Base-by-base conservation (phyloP, 164 flowering plant genomes). In the Protea cynaroides region DNA sequence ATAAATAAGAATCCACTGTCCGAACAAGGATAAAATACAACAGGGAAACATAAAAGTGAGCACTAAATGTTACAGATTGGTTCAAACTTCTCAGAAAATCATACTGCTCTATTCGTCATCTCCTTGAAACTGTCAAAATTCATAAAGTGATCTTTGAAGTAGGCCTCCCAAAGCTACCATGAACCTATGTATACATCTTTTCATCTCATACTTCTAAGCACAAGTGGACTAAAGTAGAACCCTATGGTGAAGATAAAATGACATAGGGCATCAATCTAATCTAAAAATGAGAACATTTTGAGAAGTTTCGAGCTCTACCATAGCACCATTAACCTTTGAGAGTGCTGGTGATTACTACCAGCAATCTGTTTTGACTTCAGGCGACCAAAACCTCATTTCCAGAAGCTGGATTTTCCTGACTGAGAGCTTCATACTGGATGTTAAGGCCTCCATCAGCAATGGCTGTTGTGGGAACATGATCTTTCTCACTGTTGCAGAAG, bases 381-480 rank as follows among this genome's bases (percentile, higher is more conserved):
- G 55, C 10, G 46, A 56, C 60, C 9, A 14, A 11, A 15, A 49
- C 15, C 60, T 73, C 74, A 23, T 50, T 60, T 67, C 72, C 65
- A 50, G 75, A 58, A 43, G 58, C 67, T 59, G 56, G 61, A 62
- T 52, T 75, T 59, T 78, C 86, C 25, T 71, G 74, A 54, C 57
- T 64, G 38, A 85, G 80, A 37, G 57, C 62, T 71, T 78, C 75
- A 70, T 85, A 83, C n/a, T 72, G 65, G 18, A 56, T 59, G 51
- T 25, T 15, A 12, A 25, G 56, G 46, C 73, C 68, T 24, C 62
- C 76, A 65, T 70, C 64, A 36, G 60, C 76, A 17, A 56, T 19
- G 57, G 68, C 43, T 36, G 68, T 29, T 19, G 25, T 34, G 14
- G 63, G 58, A 53, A 19, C 68, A 15, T 71, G 46, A 25, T 67